These are phyloP conservation scores for Aspergillus wentii DNA, from an alignment of 495 filamentous ascomycete genomes.

Conservation along the genomic window DNA sequence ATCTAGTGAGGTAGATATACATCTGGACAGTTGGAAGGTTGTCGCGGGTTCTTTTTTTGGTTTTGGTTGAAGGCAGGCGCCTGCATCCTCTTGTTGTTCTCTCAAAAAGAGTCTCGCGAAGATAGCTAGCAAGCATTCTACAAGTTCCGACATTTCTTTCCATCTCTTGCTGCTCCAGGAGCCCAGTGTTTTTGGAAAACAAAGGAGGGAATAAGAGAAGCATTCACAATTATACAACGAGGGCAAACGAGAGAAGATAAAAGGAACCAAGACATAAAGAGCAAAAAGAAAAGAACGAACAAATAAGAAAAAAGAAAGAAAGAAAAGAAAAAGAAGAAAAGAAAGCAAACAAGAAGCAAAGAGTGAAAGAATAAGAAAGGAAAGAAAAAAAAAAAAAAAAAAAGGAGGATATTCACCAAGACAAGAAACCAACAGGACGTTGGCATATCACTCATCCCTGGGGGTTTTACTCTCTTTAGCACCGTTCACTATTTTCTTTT, in stretches of 20 bases:
- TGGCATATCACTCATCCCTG: too few species aligned
- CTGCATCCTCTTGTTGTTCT: conserved; percentile 31
- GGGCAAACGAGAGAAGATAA: conserved; percentile 12
- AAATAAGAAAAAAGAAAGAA: conserved; percentile 13
- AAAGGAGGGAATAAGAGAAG: conserved; percentile 25
- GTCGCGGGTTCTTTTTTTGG: conserved; percentile 20
- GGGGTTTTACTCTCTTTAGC: too few species aligned
- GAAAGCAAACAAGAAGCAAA: conserved; percentile 7
- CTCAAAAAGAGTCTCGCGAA: conserved; percentile 37
- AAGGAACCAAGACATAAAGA: conserved; percentile 6
- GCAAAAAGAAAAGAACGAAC: conserved; percentile 7
- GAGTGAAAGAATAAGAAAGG: conserved; percentile 2
- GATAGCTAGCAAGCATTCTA: conserved; percentile 52
- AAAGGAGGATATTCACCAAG: conserved; percentile 1
- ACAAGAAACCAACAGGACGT: not conserved
- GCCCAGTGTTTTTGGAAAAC: conserved; percentile 18
- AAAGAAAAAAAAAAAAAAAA: conserved; percentile 6
- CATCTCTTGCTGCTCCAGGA: conserved; percentile 36
- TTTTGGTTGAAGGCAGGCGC: conserved; percentile 21
- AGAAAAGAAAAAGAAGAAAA: conserved; percentile 8
- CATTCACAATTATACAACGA: conserved; percentile 4
- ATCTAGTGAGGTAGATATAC: conserved; percentile 21
- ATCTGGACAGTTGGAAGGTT: conserved; percentile 10
- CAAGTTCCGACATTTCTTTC: conserved; percentile 42
- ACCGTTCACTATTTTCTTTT: conserved; percentile 3